Evolutionary conservation across 2,329 filamentous ascomycete genomes (phyloP), one percentile per base, ranked within the genome.

Genomic region (Colletotrichum eleusines): DNA sequence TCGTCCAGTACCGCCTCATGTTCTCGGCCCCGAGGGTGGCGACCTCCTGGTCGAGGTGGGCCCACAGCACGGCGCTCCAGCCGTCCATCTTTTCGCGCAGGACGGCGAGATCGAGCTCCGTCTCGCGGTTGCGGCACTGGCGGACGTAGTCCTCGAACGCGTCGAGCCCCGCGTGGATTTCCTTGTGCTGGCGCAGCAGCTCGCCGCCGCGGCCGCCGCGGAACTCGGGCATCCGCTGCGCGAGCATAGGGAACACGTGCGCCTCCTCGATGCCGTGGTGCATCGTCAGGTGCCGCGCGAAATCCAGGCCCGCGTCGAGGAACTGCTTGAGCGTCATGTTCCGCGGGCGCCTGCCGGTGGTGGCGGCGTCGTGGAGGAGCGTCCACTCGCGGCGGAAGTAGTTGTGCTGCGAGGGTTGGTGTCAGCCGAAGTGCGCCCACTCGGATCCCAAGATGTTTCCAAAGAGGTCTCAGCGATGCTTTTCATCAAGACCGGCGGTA

Each of bases 241-340:
- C 94, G 2, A 97, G 87, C 0, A 91, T 77, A 1, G 94, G 95
- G 80, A 97, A 97, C 50, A 97, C 85, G 78, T 94, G 89, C 38
- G 84, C 82, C 80, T 98, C 94, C 80, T 97, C 95, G 76, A 97
- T 95, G 68, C 83, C 84, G 83, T 97, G 95, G 82, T 97, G 94
- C 68, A 88, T 81, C 12, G 89, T 87, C n/a, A 97, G 88, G 69
- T 92, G 87, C 20, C 86, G 85, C 74, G 88, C 87, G 78, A 97
- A 94, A 59, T 89, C 83, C n/a, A 93, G 84, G 40, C 91, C 93
- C 33, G 86, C 83, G 74, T 84, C 79, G 74, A 97, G 82, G 80
- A 96, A 94, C 73, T 91, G 86, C 35, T 87, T 86, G 18, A 94
- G 86, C 0, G 90, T 89, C 83, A 94, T 88, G 73, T 86, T 85